Evolutionary conservation across 495 filamentous ascomycete genomes (phyloP).

Genomic region (Entonaema liquescens): DNA sequence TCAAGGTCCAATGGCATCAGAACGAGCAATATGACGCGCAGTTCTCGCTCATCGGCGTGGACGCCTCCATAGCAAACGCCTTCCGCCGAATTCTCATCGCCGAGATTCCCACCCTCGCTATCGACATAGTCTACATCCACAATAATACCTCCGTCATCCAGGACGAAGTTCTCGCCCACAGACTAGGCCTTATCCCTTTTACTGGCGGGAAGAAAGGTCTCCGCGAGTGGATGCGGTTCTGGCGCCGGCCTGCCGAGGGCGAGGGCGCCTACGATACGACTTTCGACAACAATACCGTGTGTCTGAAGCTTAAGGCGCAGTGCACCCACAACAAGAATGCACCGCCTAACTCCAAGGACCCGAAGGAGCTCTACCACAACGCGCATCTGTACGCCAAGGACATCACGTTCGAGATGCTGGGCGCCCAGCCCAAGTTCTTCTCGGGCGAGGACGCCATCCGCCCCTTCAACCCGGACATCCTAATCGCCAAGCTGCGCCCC

Average conservation of each 20-base stretch:
- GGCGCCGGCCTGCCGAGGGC: constrained; percentile 58
- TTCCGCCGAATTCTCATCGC: constrained; percentile 97
- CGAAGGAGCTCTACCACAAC: constrained; percentile 81
- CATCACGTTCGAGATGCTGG: constrained; percentile 76
- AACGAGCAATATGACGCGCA: constrained; percentile 76
- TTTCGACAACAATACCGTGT: constrained; percentile 82
- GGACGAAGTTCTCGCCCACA: constrained; percentile 91
- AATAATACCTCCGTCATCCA: constrained; percentile 98
- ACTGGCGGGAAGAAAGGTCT: constrained; percentile 78
- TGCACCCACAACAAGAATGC: constrained; percentile 82
- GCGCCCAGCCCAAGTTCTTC: constrained; percentile 76
- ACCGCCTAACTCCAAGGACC: constrained; percentile 74
- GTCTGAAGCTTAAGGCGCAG: constrained; percentile 72
- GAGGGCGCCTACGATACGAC: constrained; percentile 51
- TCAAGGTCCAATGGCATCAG: constrained; percentile 83
- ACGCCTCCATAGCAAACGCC: constrained; percentile 94
- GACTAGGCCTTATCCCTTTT: constrained; percentile 90
- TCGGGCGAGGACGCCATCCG: constrained; percentile 68
- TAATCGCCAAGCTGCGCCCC: constrained; percentile 93
- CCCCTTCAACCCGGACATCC: constrained; percentile 88
- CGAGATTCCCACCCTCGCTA: constrained; percentile 92
- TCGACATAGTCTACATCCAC: constrained; percentile 87
- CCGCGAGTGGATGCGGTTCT: constrained; percentile 78
- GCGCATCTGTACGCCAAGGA: constrained; percentile 88
- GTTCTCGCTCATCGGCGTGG: constrained; percentile 90